Conservation (phyloP, 805 yeast genomes). For the Starmerella bacillaris region DNA sequence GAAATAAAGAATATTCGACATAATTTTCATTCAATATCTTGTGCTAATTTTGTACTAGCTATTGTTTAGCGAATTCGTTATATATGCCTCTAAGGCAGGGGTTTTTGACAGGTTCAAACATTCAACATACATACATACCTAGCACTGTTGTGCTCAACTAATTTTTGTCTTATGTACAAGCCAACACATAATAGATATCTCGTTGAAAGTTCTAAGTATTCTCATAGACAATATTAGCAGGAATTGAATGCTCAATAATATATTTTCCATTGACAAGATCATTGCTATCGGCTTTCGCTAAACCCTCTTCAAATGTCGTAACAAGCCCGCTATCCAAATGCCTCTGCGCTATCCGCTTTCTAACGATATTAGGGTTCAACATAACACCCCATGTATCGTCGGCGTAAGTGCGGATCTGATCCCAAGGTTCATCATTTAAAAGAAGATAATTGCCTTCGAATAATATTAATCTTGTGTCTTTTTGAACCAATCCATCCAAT, state of each 20-base stretch:
- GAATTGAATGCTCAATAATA: slow-evolving; percentile 19
- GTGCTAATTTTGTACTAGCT: too few relatives aligned
- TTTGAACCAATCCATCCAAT: slow-evolving; percentile 33
- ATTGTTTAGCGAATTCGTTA: too few relatives aligned
- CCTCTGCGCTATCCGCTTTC: slow-evolving; percentile 44
- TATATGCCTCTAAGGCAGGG: too few relatives aligned
- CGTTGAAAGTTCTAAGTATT: too few relatives aligned
- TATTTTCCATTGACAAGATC: slow-evolving; percentile 48
- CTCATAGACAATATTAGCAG: too few relatives aligned
- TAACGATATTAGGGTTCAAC: slow-evolving; percentile 30
- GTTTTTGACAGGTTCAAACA: too few relatives aligned
- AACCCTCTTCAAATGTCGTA: slow-evolving; percentile 21
- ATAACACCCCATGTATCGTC: slow-evolving; percentile 31
- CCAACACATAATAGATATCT: too few relatives aligned
- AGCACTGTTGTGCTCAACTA: too few relatives aligned
- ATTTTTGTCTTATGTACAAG: too few relatives aligned
- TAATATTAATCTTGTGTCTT: slow-evolving; percentile 37
- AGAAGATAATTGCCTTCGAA: slow-evolving; percentile 64
- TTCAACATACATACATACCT: too few relatives aligned
- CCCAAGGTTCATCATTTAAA: slow-evolving; percentile 44
- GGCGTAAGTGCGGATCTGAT: slow-evolving; percentile 26
- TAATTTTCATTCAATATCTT: too few relatives aligned
- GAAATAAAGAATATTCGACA: too few relatives aligned
- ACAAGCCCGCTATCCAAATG: slow-evolving; percentile 33
- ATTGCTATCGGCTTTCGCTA: slow-evolving; percentile 26